phyloP scores from a whole-genome alignment of 2,329 filamentous ascomycete genomes.

The Hymenoscyphus infarciens region DNA sequence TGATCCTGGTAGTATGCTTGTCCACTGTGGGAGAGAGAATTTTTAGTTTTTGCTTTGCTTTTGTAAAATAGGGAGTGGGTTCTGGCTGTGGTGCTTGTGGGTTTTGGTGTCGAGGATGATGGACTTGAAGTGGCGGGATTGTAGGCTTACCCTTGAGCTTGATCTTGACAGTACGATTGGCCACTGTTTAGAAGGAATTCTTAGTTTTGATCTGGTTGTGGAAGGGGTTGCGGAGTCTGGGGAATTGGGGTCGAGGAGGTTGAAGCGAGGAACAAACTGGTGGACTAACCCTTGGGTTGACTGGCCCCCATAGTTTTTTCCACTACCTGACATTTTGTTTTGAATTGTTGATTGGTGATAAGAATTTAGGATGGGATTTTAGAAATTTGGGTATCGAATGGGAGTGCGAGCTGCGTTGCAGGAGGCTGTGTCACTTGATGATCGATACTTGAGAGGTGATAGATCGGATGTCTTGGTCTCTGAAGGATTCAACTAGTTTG shows the following conservation, averaged over 20 bases:
- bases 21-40: too few species aligned
- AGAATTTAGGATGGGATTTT: not conserved
- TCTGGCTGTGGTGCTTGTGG: too few species aligned
- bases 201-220: too few species aligned
- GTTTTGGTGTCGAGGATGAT: too few species aligned
- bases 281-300: not conserved
- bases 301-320: not conserved
- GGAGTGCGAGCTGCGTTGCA: not conserved
- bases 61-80: too few species aligned
- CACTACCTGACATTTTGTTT: not conserved
- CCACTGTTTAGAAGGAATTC: too few species aligned
- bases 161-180: too few species aligned
- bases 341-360: not conserved
- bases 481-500: not conserved
- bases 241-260: not conserved
- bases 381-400: not conserved
- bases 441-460: not conserved
- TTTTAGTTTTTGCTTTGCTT: too few species aligned
- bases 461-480: conserved; percentile 1
- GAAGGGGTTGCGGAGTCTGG: too few species aligned
- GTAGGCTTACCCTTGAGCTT: too few species aligned
- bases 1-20: too few species aligned
- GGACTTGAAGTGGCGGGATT: too few species aligned
- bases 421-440: not conserved
- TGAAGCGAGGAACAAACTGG: not conserved